Conservation (phyloP, 2,329 filamentous ascomycete species). For the Beauveria sp. region DNA sequence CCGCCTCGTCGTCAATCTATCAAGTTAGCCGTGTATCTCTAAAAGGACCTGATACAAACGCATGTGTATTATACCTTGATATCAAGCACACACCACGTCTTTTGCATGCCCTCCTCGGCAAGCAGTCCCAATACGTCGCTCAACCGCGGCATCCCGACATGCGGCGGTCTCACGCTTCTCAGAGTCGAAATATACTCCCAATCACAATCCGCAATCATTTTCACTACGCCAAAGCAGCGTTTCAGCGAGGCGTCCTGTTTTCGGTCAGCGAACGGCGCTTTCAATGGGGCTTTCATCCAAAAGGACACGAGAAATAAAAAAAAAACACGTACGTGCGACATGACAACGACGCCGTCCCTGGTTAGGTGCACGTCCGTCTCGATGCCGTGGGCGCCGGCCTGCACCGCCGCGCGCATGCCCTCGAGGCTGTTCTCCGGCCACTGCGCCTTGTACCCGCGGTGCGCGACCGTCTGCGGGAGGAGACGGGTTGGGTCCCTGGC, state of each 20-base stretch:
- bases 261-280: neutral
- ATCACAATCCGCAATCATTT: conserved; percentile 65
- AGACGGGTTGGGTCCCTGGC: conserved; percentile 18
- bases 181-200: conserved; percentile 67
- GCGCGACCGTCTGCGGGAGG: conserved; percentile 66
- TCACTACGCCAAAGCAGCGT: conserved; percentile 71
- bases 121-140: conserved; percentile 68
- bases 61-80: conserved; percentile 59
- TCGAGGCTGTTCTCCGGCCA: conserved; percentile 82
- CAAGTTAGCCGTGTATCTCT: neutral
- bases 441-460: conserved; percentile 69
- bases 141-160: conserved; percentile 66
- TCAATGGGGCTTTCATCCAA: neutral
- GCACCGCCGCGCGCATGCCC: conserved; percentile 66
- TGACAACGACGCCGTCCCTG: conserved; percentile 73
- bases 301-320: neutral
- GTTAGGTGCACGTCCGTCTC: conserved; percentile 86
- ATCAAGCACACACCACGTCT: conserved; percentile 78
- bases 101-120: conserved; percentile 51
- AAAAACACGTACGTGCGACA: conserved; percentile 61
- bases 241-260: conserved; percentile 66
- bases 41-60: neutral
- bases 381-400: conserved; percentile 68
- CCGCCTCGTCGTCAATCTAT: conserved; percentile 46
- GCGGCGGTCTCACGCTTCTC: conserved; percentile 58